Evolutionary conservation across 192 early-diverging fungal genomes (phyloP).

Genomic region (Coemansia sp.): DNA sequence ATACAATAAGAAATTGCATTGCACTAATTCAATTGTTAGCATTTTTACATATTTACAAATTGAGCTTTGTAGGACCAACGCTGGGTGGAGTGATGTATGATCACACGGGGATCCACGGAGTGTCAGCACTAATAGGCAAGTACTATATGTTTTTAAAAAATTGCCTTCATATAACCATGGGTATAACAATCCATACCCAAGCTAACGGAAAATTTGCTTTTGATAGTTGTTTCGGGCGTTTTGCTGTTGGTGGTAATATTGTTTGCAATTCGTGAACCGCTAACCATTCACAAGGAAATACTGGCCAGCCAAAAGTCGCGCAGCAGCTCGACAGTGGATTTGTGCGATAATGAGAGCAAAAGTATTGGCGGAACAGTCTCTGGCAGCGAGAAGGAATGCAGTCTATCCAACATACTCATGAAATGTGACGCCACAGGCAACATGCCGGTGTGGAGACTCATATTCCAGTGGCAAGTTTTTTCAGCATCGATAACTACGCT

Average conservation of each 20-base stretch:
- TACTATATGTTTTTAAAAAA: too few species aligned
- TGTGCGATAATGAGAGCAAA: not conserved
- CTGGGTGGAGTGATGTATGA: constrained; percentile 38
- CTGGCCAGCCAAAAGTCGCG: not conserved
- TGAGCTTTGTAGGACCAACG: constrained; percentile 15
- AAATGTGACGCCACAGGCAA: too few species aligned
- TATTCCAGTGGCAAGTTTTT: constrained; percentile 43
- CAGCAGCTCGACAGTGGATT: not conserved
- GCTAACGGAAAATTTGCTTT: not conserved
- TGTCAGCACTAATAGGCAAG: constrained; percentile 37
- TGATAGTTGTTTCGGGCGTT: not conserved
- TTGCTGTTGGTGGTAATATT: constrained; percentile 5
- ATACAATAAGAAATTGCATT: too few species aligned
- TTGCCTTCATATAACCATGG: too few species aligned
- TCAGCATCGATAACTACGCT: constrained; percentile 33
- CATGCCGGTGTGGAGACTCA: constrained; percentile 33
- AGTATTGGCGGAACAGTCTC: not conserved
- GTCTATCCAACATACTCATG: not conserved
- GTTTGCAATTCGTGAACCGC: constrained; percentile 32
- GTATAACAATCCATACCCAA: too few species aligned
- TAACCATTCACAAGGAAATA: constrained; percentile 14
- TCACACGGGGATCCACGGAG: constrained; percentile 23
- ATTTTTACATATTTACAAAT: not conserved
- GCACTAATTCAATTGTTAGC: not conserved
- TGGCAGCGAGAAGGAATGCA: too few species aligned